Evolutionary conservation across 2,329 filamentous ascomycete species (phyloP), one percentile per base, ranked within the genome.

Genomic region (Neurospora sp.): DNA sequence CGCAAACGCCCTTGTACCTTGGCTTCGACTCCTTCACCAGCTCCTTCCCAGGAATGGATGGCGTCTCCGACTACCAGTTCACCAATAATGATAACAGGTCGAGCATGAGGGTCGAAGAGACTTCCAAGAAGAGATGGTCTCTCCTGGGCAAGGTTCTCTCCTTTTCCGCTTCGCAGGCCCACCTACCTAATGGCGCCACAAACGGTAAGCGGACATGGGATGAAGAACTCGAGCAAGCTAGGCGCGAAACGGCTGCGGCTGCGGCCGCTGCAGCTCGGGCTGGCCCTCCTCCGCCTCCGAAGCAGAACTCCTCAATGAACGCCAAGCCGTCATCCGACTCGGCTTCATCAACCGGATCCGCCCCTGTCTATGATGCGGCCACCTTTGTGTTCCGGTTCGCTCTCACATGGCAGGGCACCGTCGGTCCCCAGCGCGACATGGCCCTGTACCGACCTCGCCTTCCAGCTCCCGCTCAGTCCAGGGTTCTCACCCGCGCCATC

Each of bases 371-470:
- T 70, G 84, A 87, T 73, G 80, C 86, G 77, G 80, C 85, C 77
- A 82, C 84, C 73, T 92, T 87, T 75, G 84, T 88, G 71, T 94
- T 94, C 82, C 91, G 89, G 72, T 94, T 94, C 76, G 88, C 89
- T 10, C 84, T 80, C 8, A 77, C 77, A 0, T 79, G 77, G 77
- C 77, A 77, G 17, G 71, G 69, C 12, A 65, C 68, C 65, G 88
- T 52, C 80, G 84, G 67, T 77, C 83, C 86, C 68, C 81, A 83
- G 0, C 86, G 85, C 3, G 86, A 90, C 52, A 86, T 88, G 3
- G 84, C 90, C n/a, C 82, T 94, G 23, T 84, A 84, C 28, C 85
- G 88, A 5, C 92, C 92, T 1, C 85, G 89, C 12, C 84, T 96
- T 4, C 92, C 92, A 0, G 83, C 84, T 3, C 86, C 90, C 0